Conservation (phyloP, 768 basidiomycete species). For the Lepiota brunneoincarnata region DNA sequence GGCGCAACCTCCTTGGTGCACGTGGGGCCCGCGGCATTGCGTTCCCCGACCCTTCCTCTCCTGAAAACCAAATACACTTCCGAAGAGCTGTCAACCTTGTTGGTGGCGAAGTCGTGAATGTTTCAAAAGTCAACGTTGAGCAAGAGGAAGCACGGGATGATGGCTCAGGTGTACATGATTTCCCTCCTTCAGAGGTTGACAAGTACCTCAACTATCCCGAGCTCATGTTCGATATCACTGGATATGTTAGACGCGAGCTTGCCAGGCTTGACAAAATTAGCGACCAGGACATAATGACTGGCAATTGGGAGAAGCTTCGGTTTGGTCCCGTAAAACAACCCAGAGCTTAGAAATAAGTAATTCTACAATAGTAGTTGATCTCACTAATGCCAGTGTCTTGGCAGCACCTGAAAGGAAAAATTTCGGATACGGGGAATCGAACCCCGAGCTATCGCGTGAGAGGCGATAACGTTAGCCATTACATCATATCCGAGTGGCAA, state of each 20-base stretch:
- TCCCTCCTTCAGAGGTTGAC: slow-evolving; percentile 53
- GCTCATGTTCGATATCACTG: slow-evolving; percentile 67
- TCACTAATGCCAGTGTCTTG: too few species aligned
- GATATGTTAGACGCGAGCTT: slow-evolving; percentile 72
- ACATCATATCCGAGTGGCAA: slow-evolving; percentile 18
- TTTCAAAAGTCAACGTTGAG: slow-evolving; percentile 54
- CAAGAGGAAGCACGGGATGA: slow-evolving; percentile 64
- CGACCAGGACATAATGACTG: slow-evolving; percentile 41
- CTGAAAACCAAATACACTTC: slow-evolving; percentile 31
- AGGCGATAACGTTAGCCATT: slow-evolving; percentile 22
- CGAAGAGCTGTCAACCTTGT: slow-evolving; percentile 69
- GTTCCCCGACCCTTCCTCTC: slow-evolving; percentile 26
- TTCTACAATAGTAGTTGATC: too few species aligned
- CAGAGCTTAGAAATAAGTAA: not conserved
- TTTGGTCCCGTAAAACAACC: slow-evolving; percentile 27
- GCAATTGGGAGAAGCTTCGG: slow-evolving; percentile 33
- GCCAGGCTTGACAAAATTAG: slow-evolving; percentile 56
- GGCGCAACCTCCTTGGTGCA: slow-evolving; percentile 89
- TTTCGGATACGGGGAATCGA: slow-evolving; percentile 14
- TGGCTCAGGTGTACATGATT: slow-evolving; percentile 71
- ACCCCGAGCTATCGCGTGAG: slow-evolving; percentile 17
- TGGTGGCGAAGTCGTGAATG: slow-evolving; percentile 60
- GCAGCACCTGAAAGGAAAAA: not conserved
- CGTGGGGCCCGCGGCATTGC: slow-evolving; percentile 75
- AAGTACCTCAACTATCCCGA: slow-evolving; percentile 74